Evolutionary conservation across 805 yeast genomes (phyloP).

Genomic region (Kregervanrija pseudodelftensis): DNA sequence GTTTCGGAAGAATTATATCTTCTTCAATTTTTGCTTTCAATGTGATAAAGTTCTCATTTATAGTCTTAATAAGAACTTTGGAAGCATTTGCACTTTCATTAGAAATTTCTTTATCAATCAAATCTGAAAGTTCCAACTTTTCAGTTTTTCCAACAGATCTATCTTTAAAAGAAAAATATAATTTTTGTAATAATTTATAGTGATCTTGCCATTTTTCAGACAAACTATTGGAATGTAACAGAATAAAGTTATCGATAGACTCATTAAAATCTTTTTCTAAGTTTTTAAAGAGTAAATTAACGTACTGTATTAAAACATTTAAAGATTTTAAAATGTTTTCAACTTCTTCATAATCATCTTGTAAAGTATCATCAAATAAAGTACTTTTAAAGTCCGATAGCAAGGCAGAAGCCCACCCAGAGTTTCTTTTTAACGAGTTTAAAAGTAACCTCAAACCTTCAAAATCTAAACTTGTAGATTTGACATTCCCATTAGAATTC

Average conservation of each 20-base stretch:
- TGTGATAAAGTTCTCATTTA: constrained; percentile 17
- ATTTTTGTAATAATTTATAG: constrained; percentile 21
- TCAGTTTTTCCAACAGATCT: constrained; percentile 6
- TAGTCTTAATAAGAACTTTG: constrained; percentile 11
- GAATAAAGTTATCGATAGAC: constrained; percentile 26
- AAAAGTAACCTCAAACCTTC: constrained; percentile 32
- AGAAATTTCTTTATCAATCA: constrained; percentile 28
- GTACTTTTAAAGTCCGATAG: constrained; percentile 29
- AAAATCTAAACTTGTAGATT: constrained; percentile 28
- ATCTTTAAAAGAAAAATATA: constrained; percentile 20
- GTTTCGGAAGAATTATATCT: constrained; percentile 30
- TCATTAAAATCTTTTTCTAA: constrained; percentile 34
- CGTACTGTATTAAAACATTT: constrained; percentile 44
- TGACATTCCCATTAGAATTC: constrained; percentile 9
- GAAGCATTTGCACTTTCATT: constrained; percentile 27
- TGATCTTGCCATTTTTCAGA: constrained; percentile 34
- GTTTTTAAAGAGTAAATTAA: constrained; percentile 36
- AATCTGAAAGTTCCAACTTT: constrained; percentile 23
- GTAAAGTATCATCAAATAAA: constrained; percentile 14
- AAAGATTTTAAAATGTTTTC: constrained; percentile 42
- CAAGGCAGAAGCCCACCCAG: constrained; percentile 33
- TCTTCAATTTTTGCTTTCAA: constrained; percentile 30
- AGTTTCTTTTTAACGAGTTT: constrained; percentile 28
- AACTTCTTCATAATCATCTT: constrained; percentile 23
- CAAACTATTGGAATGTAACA: constrained; percentile 36